A percentile compares a stretch with the other conserved stretches of the same genome.
phyloP scores from a whole-genome alignment of 306 rosid genomes.

The Quercus bicolor region DNA sequence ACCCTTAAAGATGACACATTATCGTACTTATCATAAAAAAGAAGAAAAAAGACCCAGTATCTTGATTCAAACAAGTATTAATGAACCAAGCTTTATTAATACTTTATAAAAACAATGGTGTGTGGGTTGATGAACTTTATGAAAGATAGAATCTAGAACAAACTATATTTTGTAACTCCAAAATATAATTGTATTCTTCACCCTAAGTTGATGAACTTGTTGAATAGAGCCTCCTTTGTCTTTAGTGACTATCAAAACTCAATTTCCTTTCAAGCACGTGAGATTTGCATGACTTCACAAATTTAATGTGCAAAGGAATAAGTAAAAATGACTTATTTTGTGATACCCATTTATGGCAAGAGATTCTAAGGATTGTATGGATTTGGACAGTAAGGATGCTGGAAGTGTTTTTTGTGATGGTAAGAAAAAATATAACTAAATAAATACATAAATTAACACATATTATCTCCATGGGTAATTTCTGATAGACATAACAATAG shows the following conservation, averaged over 20 bases:
- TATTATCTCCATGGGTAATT: no score
- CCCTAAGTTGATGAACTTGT: neutral
- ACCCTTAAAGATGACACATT: no score
- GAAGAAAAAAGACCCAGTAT: neutral
- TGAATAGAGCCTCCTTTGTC: neutral
- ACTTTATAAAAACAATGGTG: neutral
- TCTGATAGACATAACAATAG: no score
- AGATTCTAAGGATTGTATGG: no score
- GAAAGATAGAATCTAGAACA: neutral
- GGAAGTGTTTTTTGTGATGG: no score
- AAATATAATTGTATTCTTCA: neutral
- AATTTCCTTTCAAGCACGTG: neutral
- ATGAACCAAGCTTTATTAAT: neutral
- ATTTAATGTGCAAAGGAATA: neutral
- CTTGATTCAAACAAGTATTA: neutral
- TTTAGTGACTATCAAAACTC: neutral
- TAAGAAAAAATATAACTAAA: no score
- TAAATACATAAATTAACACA: no score
- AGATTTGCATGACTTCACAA: neutral
- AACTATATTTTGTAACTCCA: neutral
- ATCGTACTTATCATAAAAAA: no score
- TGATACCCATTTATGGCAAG: neutral
- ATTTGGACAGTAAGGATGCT: no score
- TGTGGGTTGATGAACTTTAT: neutral
- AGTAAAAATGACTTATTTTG: neutral